Conservation (phyloP, 208 protist species). For the Trypanosoma scelopori region DNA sequence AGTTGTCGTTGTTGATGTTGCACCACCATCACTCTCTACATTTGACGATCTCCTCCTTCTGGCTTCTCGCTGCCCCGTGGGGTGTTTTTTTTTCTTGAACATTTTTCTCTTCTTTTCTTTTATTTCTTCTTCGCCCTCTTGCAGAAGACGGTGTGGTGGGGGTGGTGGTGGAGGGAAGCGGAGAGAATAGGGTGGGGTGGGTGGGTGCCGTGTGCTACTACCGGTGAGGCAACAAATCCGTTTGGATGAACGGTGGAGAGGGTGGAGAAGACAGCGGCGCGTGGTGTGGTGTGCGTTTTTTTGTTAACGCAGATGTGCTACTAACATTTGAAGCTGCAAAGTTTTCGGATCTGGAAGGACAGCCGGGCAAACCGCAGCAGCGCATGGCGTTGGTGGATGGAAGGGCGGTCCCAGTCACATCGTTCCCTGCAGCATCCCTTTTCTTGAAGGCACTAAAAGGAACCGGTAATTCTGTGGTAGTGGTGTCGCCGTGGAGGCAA, state of each 20-base stretch:
- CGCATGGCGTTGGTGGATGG: conserved; percentile 25
- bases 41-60: background rate
- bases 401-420: conserved; percentile 31
- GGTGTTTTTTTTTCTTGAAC: background rate
- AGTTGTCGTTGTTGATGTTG: background rate
- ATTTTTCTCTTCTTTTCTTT: conserved; percentile 16
- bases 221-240: background rate
- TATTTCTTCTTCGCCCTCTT: conserved; percentile 1
- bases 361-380: conserved; percentile 46
- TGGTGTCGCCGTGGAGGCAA: conserved; percentile 50
- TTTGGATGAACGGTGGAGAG: background rate
- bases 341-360: conserved; percentile 11
- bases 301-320: conserved; percentile 60
- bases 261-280: background rate
- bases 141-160: background rate
- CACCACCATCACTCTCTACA: background rate
- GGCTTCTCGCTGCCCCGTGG: too few species aligned
- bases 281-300: conserved; percentile 70
- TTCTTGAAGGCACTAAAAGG: conserved; percentile 68
- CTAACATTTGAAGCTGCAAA: conserved; percentile 32
- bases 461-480: conserved; percentile 48
- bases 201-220: background rate
- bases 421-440: conserved; percentile 54
- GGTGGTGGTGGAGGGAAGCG: background rate
- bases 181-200: too few species aligned